Evolutionary conservation across 2,329 filamentous ascomycete genomes (phyloP), one percentile per base, ranked within the genome.

Genomic region (Capronia americana): DNA sequence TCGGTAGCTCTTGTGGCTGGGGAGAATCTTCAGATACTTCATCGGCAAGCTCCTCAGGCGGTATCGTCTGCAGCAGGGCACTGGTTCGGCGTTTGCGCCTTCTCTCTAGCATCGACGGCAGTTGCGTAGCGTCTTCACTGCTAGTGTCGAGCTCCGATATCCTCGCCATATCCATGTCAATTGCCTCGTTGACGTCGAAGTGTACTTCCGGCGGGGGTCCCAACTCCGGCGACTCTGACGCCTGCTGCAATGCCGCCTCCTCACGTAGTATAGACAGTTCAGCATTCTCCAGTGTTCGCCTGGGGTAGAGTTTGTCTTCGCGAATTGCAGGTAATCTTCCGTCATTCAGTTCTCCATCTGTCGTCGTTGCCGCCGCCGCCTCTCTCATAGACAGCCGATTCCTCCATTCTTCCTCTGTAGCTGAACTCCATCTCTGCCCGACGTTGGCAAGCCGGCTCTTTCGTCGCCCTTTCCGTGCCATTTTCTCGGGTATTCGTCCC

Each of bases 271-370:
- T 71, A 30, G 75, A 69, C 20, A 81, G 56, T 57, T 81, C 80
- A 34, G 77, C 74, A 4, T 72, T 66, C 82, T 84, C 83, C 70
- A 88, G 76, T 8, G 85, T 87, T 65, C 78, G 75, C 69, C 86
- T 78, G 24, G 86, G 86, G 71, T 83, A 88, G 66, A 77, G 79
- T 74, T 87, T 88, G 73, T 85, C 83, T 75, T 90, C 87, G 2
- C 80, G 71, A 58, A 90, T 89, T 3, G 83, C 84, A 8, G 87
- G 86, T 70, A 90, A 77, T 71, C 81, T 75, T 38, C 77, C 77
- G 59, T 82, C 78, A 55, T 26, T 66, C 41, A 17, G 32, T 46
- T 53, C 57, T 79, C 14, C 38, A 38, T 76, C 77, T 38, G 77
- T 74, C 32, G 77, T 75, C 44, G 68, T 23, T 2, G 30, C 30